Evolutionary conservation across 1,139 yeast genomes (phyloP).

Genomic region (Scheffersomyces illinoinensis): DNA sequence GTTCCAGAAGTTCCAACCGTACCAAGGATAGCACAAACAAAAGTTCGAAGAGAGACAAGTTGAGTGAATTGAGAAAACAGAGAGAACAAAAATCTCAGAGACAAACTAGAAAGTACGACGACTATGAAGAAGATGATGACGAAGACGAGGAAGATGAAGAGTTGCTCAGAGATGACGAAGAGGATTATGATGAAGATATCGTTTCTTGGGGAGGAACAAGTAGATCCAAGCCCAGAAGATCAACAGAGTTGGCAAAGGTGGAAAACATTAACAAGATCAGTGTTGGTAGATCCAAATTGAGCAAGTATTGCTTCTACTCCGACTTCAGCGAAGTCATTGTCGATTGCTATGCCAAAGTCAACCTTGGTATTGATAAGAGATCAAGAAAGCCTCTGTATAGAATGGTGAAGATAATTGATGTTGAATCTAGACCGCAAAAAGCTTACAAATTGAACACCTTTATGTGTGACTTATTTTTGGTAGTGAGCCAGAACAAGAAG

Average conservation of each 20-base stretch:
- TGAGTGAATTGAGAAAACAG: constrained; percentile 82
- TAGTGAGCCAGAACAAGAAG: constrained; percentile 63
- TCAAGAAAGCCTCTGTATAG: constrained; percentile 72
- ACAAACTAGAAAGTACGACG: constrained; percentile 25
- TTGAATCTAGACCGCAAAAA: constrained; percentile 52
- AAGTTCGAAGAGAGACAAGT: constrained; percentile 49
- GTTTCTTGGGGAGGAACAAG: constrained; percentile 54
- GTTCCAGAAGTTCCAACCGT: constrained; percentile 25
- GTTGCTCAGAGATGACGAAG: constrained; percentile 40
- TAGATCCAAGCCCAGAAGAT: constrained; percentile 25
- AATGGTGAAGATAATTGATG: constrained; percentile 76
- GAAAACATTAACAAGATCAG: constrained; percentile 69
- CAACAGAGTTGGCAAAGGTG: constrained; percentile 39
- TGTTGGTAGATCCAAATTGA: constrained; percentile 75
- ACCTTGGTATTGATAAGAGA: constrained; percentile 69
- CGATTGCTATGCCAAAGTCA: constrained; percentile 80
- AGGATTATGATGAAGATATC: constrained; percentile 37
- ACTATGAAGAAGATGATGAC: constrained; percentile 29
- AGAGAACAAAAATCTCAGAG: constrained; percentile 64
- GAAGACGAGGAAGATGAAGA: constrained; percentile 45
- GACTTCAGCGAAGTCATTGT: constrained; percentile 68
- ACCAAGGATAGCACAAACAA: constrained; percentile 22
- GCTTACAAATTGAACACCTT: constrained; percentile 58
- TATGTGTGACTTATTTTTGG: constrained; percentile 61
- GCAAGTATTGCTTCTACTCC: constrained; percentile 78